Percentiles rank a stretch among this genome's conserved stretches.
Conservation (phyloP, 331 rosid species). For the Malus hybrid region DNA sequence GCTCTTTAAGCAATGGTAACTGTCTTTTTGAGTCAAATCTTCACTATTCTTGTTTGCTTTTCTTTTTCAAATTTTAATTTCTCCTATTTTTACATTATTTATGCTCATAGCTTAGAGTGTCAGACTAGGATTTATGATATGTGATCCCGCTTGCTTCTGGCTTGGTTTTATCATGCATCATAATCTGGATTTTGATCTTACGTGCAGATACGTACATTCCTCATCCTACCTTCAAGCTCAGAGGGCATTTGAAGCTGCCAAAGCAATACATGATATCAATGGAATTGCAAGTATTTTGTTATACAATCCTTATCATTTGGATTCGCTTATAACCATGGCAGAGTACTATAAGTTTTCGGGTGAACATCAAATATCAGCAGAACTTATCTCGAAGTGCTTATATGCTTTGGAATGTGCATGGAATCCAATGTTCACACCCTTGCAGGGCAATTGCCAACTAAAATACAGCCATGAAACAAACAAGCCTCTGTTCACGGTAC, state of each 20-base stretch:
- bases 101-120: background rate
- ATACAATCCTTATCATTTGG: slow-evolving; percentile 76
- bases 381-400: slow-evolving; percentile 65
- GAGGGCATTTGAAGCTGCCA: slow-evolving; percentile 70
- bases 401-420: slow-evolving; percentile 96
- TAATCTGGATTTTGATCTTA: slow-evolving; percentile 17
- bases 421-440: slow-evolving; percentile 77
- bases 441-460: slow-evolving; percentile 84
- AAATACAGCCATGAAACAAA: slow-evolving; percentile 66
- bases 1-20: background rate
- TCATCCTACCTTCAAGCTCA: slow-evolving; percentile 65
- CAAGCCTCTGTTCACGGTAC: slow-evolving; percentile 66
- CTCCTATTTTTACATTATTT: background rate
- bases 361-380: slow-evolving; percentile 90
- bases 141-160: background rate
- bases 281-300: slow-evolving; percentile 52
- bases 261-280: slow-evolving; percentile 76
- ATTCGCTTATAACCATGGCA: slow-evolving; percentile 79
- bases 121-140: background rate
- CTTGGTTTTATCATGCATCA: background rate
- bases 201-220: slow-evolving; percentile 61
- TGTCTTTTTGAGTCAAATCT: background rate
- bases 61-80: background rate
- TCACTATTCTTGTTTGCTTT: background rate
- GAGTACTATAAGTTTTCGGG: slow-evolving; percentile 84